phyloP scores from a whole-genome alignment of 495 filamentous ascomycete species.

The Oidiodendron maius region DNA sequence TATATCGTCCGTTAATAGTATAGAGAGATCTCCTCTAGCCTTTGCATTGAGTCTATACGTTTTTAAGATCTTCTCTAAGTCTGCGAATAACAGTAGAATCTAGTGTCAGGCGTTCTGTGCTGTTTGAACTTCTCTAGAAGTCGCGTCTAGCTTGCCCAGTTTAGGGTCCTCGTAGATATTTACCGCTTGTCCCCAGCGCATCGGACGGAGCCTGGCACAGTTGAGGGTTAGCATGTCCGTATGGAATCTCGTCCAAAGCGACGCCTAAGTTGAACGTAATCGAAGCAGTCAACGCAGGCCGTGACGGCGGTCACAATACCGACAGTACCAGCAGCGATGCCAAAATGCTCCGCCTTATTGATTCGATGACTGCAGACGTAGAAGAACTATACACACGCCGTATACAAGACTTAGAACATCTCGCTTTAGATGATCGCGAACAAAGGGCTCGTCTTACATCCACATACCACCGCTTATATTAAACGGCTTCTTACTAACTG shows the following conservation, averaged over 20 bases:
- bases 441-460: no score
- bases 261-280: conserved; percentile 34
- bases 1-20: conserved; percentile 4
- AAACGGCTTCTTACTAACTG: no score
- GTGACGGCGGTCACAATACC: conserved; percentile 43
- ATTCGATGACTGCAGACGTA: no score
- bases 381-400: no score
- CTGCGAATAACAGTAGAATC: conserved; percentile 16
- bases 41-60: conserved; percentile 10
- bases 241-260: conserved; percentile 28
- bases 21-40: conserved; percentile 5
- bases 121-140: conserved; percentile 3
- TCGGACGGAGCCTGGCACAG: background rate
- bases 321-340: conserved; percentile 21
- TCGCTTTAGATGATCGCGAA: no score
- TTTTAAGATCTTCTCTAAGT: conserved; percentile 9
- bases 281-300: conserved; percentile 33
- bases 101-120: conserved; percentile 10
- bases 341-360: conserved; percentile 20
- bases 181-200: background rate
- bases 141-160: no score
- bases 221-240: background rate
- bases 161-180: background rate
- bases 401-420: no score
- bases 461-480: no score